phyloP scores from a whole-genome alignment of 2,329 filamentous ascomycete species.

The Botrytis pseudocinerea region DNA sequence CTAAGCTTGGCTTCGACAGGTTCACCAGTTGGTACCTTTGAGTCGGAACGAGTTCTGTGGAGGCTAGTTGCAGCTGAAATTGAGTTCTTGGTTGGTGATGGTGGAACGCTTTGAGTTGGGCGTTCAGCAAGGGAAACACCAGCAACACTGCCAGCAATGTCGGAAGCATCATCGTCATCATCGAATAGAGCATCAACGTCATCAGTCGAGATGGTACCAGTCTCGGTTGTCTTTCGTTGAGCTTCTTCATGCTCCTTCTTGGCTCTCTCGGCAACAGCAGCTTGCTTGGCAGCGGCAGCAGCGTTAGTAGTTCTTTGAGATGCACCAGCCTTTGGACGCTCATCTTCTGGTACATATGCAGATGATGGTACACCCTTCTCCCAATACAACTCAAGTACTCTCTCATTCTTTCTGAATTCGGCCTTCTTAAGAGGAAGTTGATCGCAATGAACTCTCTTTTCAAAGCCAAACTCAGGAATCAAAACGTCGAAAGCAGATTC shows the following conservation, averaged over 20 bases:
- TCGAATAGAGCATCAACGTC: slow-evolving; percentile 96
- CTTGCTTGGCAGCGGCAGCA: slow-evolving; percentile 73
- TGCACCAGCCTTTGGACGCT: slow-evolving; percentile 80
- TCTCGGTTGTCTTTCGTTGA: slow-evolving; percentile 90
- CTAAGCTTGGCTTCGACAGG: slow-evolving; percentile 76
- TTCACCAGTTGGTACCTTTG: slow-evolving; percentile 78
- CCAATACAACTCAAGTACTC: slow-evolving; percentile 96
- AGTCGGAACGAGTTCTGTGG: slow-evolving; percentile 89
- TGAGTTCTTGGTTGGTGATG: slow-evolving; percentile 79
- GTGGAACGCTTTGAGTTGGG: slow-evolving; percentile 91
- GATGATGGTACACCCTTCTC: slow-evolving; percentile 98
- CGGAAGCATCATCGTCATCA: slow-evolving; percentile 78
- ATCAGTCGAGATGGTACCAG: slow-evolving; percentile 88
- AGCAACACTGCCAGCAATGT: slow-evolving; percentile 86
- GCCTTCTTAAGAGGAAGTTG: slow-evolving; percentile 98
- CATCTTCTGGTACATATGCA: slow-evolving; percentile 93
- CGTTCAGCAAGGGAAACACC: slow-evolving; percentile 88
- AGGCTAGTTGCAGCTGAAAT: slow-evolving; percentile 65
- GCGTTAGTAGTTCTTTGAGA: slow-evolving; percentile 74
- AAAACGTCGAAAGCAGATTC: slow-evolving; percentile 98
- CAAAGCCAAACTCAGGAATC: slow-evolving; percentile 97
- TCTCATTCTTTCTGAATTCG: slow-evolving; percentile 96
- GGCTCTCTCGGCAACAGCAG: slow-evolving; percentile 77
- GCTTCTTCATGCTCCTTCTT: slow-evolving; percentile 88
- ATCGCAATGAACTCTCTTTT: slow-evolving; percentile 98